These are phyloP conservation scores for Rhizophora mangle DNA, from an alignment of 345 rosid genomes.

Conservation along the genomic window DNA sequence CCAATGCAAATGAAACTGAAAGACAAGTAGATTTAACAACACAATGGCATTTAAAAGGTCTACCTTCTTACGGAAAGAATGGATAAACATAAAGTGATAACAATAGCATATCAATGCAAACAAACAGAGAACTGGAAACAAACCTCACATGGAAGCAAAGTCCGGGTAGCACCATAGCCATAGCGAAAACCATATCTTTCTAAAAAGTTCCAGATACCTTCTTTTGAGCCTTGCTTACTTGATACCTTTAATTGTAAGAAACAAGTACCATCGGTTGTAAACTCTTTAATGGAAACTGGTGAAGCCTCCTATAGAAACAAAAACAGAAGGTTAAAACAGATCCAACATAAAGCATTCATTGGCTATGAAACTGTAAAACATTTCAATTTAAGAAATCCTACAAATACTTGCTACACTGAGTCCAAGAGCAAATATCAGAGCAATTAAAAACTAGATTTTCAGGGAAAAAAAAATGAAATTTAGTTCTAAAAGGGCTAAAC, in stretches of 20 bases:
- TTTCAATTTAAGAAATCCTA: no score
- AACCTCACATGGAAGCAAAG: constrained; percentile 93
- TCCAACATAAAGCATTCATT: no score
- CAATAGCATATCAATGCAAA: constrained; percentile 10
- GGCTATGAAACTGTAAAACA: no score
- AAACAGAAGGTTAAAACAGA: background rate
- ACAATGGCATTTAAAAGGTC: no score
- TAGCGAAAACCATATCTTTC: constrained; percentile 89
- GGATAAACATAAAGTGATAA: constrained; percentile 2
- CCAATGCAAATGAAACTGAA: no score
- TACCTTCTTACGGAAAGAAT: constrained; percentile 1
- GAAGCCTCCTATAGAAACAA: constrained; percentile 50
- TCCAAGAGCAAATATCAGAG: background rate
- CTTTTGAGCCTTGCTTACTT: constrained; percentile 36
- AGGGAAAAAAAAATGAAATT: background rate
- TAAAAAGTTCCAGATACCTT: constrained; percentile 70
- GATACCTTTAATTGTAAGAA: constrained; percentile 70
- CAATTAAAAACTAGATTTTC: background rate
- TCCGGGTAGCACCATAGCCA: constrained; percentile 46
- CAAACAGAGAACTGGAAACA: constrained; percentile 22
- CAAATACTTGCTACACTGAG: background rate
- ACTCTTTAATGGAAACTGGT: constrained; percentile 57
- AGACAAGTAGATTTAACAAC: no score
- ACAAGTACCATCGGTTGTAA: constrained; percentile 53
- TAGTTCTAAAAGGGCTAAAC: no score